Percentiles rank a stretch among this genome's conserved stretches.
phyloP scores from a whole-genome alignment of 257 asterid genomes.

The Misopates orontium region DNA sequence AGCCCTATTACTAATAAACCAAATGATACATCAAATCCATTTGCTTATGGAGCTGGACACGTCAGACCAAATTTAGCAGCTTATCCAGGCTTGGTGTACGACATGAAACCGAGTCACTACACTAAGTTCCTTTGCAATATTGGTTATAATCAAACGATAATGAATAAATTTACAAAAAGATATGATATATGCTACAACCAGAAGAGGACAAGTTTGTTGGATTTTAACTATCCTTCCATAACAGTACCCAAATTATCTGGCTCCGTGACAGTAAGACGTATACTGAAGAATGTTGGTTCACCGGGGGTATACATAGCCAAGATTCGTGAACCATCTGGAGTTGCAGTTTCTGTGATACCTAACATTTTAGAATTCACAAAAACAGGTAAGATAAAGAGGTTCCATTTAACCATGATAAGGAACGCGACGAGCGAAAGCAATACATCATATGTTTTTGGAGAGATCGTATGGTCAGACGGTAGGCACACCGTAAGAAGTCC shows the following conservation, averaged over 20 bases:
- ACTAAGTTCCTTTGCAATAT: constrained; percentile 21
- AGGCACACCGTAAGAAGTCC: constrained; percentile 30
- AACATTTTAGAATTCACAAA: constrained; percentile 17
- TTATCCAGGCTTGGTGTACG: constrained; percentile 36
- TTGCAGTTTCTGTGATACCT: constrained; percentile 23
- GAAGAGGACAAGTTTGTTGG: not conserved
- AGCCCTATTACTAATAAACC: constrained; percentile 4
- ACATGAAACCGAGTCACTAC: constrained; percentile 22
- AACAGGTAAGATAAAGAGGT: constrained; percentile 30
- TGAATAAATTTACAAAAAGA: not conserved
- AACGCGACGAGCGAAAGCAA: not conserved
- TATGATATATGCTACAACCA: not conserved
- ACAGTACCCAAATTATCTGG: constrained; percentile 19
- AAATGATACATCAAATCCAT: constrained; percentile 21
- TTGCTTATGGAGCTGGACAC: constrained; percentile 30
- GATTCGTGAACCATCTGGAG: constrained; percentile 24
- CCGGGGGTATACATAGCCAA: constrained; percentile 29
- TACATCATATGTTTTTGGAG: constrained; percentile 21
- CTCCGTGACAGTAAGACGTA: constrained; percentile 22
- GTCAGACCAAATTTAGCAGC: constrained; percentile 25
- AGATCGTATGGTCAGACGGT: constrained; percentile 30
- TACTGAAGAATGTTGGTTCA: constrained; percentile 34
- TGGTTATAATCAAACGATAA: constrained; percentile 15
- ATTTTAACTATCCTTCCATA: constrained; percentile 39
- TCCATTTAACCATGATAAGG: constrained; percentile 18